Percentiles rank a stretch among this genome's conserved stretches.
phyloP scores from a whole-genome alignment of 257 asterid genomes.

The Gynochthodes officinalis region DNA sequence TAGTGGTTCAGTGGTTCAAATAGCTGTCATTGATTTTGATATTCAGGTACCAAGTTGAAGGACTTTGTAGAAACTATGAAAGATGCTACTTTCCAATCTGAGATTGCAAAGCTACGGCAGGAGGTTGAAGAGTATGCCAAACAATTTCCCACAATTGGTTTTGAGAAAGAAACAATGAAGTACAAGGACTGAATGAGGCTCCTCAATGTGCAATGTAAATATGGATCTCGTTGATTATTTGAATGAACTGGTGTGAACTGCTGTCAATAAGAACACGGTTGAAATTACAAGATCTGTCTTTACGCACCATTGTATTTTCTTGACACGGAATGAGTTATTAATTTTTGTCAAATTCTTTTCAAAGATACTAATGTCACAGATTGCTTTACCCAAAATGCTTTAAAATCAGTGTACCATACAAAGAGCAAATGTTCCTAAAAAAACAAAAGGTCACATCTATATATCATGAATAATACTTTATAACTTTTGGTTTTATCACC shows the following conservation, averaged over 20 bases:
- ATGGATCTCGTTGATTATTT: not conserved
- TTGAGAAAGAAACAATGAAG: conserved; percentile 82
- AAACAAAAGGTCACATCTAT: no score
- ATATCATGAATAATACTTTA: no score
- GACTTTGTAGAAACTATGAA: conserved; percentile 85
- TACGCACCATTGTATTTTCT: not conserved
- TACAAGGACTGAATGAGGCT: conserved; percentile 50
- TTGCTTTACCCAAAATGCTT: no score
- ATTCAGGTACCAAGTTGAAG: conserved; percentile 77
- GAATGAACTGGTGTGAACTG: not conserved
- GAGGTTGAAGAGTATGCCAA: conserved; percentile 85
- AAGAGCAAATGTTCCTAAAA: no score
- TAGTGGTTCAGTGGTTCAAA: conserved; percentile 15
- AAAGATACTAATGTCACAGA: no score
- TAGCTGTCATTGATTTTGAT: conserved; percentile 19
- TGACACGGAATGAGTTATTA: no score
- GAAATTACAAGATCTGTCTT: not conserved
- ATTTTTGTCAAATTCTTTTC: no score
- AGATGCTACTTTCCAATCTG: conserved; percentile 49
- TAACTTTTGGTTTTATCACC: no score
- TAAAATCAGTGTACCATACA: no score
- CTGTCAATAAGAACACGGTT: not conserved
- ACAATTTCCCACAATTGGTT: conserved; percentile 87
- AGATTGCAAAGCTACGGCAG: conserved; percentile 50
- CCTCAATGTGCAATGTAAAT: not conserved